Percentiles rank a stretch among this genome's conserved stretches.
Evolutionary conservation across 768 basidiomycete species (phyloP).

Genomic region (Boletus rubropictus): DNA sequence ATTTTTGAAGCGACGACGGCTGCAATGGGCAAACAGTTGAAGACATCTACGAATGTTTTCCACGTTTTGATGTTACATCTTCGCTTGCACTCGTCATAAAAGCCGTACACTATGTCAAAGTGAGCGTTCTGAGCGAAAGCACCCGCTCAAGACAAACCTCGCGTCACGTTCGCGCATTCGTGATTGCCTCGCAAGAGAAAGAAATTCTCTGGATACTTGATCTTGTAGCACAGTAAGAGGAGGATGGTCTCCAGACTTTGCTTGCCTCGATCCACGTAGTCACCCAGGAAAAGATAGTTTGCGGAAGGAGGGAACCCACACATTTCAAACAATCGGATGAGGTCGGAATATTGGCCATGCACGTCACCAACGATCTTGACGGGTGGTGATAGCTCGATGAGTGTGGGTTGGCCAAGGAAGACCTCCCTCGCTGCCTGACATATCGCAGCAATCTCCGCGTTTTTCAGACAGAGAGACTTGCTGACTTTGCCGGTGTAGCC

Average conservation of each 20-base stretch:
- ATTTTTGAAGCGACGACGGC: constrained; percentile 99
- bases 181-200: constrained; percentile 97
- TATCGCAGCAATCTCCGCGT: constrained; percentile 88
- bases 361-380: constrained; percentile 99
- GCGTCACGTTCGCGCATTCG: constrained; percentile 97
- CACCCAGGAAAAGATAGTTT: constrained; percentile 98
- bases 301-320: constrained; percentile 96
- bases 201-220: constrained; percentile 99
- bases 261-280: constrained; percentile 98
- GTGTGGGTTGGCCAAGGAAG: constrained; percentile 92
- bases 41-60: constrained; percentile 99
- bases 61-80: constrained; percentile 99
- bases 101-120: constrained; percentile 76
- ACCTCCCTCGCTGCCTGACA: constrained; percentile 95
- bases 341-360: constrained; percentile 97
- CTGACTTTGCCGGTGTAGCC: constrained; percentile 98
- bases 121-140: constrained; percentile 17
- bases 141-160: constrained; percentile 55
- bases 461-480: constrained; percentile 93
- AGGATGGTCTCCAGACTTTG: constrained; percentile 98
- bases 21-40: constrained; percentile 98
- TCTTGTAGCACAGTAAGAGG: constrained; percentile 95
- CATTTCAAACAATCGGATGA: constrained; percentile 98
- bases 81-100: constrained; percentile 99
- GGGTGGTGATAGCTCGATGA: constrained; percentile 94